Evolutionary conservation across 164 flowering plant genomes (phyloP), one percentile per base, ranked within the genome.

Genomic region (Cinnamomum micranthum): DNA sequence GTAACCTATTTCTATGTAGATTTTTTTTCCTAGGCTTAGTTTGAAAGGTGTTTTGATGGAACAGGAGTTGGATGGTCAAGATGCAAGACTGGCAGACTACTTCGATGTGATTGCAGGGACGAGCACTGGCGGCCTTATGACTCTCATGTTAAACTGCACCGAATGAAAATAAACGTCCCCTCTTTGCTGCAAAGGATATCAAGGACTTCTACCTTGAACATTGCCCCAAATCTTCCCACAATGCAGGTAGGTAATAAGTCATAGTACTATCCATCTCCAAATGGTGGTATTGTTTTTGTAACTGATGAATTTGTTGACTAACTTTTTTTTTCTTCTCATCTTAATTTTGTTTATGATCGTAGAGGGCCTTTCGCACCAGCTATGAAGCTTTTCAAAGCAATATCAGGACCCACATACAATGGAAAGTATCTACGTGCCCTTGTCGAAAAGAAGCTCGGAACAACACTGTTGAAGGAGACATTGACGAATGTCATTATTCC

Each of bases 401-500:
- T 77, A 12, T 12, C 15, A 1, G 82, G 88, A 9, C 87, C 90
- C 10, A 84, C 77, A 65, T 86, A 86, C 52, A 72, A 84, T 50
- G 88, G 90, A 13, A 79, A 83, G 68, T 84, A 86, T 68, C 84
- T 84, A 51, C 83, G 71, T 19, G 10, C 15, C 2, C 73, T 83
- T 2, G 11, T 75, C 6, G 47, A 14, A 58, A 67, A 72, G 10
- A 67, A 65, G 24, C 66, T 85, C 11, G 80, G 83, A 7, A 71
- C 76, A 1, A 77, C 77, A 33, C 76, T 70, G 77, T 64, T 87
- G 77, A 77, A 79, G 65, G 71, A 87, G 27, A 73, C 86, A 22
- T 69, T 87, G 28, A 87, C 90, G 2, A 79, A 77, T 60, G 82
- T 84, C 0, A 87, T 84, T 35, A 76, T 87, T 63, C 83, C 88